Evolutionary conservation across 2,329 filamentous ascomycete species (phyloP), one percentile per base, ranked within the genome.

Genomic region (Claviceps pusilla): DNA sequence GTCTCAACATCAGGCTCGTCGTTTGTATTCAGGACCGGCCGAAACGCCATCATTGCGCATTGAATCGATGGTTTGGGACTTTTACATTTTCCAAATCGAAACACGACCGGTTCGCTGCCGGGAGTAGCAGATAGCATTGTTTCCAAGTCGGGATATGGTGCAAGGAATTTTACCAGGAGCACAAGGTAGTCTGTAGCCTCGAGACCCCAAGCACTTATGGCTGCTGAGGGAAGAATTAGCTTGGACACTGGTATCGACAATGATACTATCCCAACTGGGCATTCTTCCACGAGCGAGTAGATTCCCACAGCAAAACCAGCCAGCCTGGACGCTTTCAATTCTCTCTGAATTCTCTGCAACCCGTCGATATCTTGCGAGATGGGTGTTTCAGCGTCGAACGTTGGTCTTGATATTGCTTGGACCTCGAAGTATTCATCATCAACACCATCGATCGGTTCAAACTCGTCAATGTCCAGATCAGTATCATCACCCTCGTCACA

Each of bases 181-280:
- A 91, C 77, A 43, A 95, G 66, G 62, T 91, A 90, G 39, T 89
- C 83, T 0, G 73, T 68, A 0, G 74, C 68, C 14, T 77, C 68
- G 11, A 95, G 66, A 56, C 84, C 77, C 89, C 89, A 95, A 1
- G 89, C 86, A 62, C 84, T 76, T 67, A 88, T 78, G 0, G 82
- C 83, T 62, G 90, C 86, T 42, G 84, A 76, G 0, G 87, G 84
- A 12, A 95, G 78, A 0, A 78, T 82, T 1, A 95, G 76, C 60
- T 85, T 86, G 4, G 76, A 72, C 35, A 87, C 78, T 4, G 80
- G 81, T 35, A 86, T 77, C 0, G 89, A 88, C 2, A 93, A 67
- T 4, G 80, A 82, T 19, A 93, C 66, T 3, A 77, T 71, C 1
- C 56, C 56, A 9, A 59, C 56, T 70, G 75, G 11, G 70, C 74